phyloP scores from a whole-genome alignment of 225 moss, liverwort and hornwort genomes.

The Asterella californica region DNA sequence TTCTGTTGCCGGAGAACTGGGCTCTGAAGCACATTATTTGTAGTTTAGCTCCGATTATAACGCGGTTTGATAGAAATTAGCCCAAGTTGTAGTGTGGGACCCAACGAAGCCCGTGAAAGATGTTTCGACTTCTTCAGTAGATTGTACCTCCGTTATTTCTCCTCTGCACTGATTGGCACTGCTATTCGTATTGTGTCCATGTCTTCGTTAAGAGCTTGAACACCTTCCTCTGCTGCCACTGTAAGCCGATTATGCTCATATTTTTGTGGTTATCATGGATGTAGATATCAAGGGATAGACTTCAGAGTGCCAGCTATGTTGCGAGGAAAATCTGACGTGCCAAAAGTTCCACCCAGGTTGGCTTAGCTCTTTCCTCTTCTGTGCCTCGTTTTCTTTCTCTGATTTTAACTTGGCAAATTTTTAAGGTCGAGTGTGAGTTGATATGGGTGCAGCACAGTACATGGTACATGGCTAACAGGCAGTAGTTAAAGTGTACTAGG shows the following conservation, averaged over 20 bases:
- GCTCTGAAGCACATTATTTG: too few relatives aligned
- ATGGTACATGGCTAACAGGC: not conserved
- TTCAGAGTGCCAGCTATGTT: constrained; percentile 42
- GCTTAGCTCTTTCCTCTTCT: not conserved
- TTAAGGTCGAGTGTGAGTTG: not conserved
- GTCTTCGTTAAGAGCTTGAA: not conserved
- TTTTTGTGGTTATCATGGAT: not conserved
- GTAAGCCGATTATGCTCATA: not conserved
- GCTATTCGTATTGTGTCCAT: not conserved
- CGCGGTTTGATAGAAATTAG: too few relatives aligned
- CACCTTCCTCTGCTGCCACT: not conserved
- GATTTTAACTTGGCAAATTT: too few relatives aligned
- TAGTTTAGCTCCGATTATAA: too few relatives aligned
- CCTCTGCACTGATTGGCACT: not conserved
- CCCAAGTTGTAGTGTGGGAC: too few relatives aligned
- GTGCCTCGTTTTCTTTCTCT: not conserved
- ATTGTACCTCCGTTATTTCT: not conserved
- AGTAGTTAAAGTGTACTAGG: not conserved
- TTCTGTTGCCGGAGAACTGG: too few relatives aligned
- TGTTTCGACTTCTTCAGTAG: not conserved
- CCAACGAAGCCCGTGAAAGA: not conserved
- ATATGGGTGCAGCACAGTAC: not conserved
- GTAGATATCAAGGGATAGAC: constrained; percentile 42
- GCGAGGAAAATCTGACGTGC: constrained; percentile 15
- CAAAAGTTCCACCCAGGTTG: constrained; percentile 11